Conservation (phyloP, 495 filamentous ascomycete genomes). For the Penicillium odoratum region DNA sequence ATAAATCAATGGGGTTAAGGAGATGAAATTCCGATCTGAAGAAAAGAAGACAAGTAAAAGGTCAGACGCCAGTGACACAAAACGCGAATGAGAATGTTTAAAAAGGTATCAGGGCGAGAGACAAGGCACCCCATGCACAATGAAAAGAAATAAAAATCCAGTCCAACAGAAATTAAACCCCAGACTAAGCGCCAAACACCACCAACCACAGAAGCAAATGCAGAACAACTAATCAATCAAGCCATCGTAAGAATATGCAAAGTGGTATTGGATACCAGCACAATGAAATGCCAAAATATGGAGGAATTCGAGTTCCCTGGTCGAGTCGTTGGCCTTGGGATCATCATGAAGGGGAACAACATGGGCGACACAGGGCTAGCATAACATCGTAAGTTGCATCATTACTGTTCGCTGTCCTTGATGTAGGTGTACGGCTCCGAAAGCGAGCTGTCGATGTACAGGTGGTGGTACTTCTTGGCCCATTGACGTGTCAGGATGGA, state of each 20-base stretch:
- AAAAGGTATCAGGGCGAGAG: slow-evolving; percentile 38
- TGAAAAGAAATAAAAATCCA: slow-evolving; percentile 24
- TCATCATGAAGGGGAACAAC: slow-evolving; percentile 30
- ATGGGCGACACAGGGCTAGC: slow-evolving; percentile 27
- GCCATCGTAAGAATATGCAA: slow-evolving; percentile 51
- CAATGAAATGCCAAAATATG: slow-evolving; percentile 50
- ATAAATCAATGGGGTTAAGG: slow-evolving; percentile 17
- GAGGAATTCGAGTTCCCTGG: slow-evolving; percentile 35
- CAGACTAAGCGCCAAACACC: slow-evolving; percentile 43
- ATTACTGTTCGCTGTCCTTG: slow-evolving; percentile 40
- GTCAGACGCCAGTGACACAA: slow-evolving; percentile 35
- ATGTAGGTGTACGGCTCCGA: slow-evolving; percentile 39
- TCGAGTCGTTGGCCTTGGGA: slow-evolving; percentile 27
- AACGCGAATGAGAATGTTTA: slow-evolving; percentile 23
- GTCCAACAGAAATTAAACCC: slow-evolving; percentile 22
- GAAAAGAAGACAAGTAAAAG: slow-evolving; percentile 24
- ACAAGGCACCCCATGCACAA: slow-evolving; percentile 34
- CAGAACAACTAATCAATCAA: slow-evolving; percentile 40
- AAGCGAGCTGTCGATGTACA: slow-evolving; percentile 44
- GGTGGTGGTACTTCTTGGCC: slow-evolving; percentile 71
- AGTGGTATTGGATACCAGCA: slow-evolving; percentile 42
- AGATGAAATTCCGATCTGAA: slow-evolving; percentile 31
- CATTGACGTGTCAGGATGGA: slow-evolving; percentile 89
- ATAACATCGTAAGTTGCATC: slow-evolving; percentile 31
- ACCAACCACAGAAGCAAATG: slow-evolving; percentile 39